Percentiles rank a stretch among this genome's conserved stretches.
Conservation (phyloP, 495 filamentous ascomycete species). For the Penicillium crystallinum region DNA sequence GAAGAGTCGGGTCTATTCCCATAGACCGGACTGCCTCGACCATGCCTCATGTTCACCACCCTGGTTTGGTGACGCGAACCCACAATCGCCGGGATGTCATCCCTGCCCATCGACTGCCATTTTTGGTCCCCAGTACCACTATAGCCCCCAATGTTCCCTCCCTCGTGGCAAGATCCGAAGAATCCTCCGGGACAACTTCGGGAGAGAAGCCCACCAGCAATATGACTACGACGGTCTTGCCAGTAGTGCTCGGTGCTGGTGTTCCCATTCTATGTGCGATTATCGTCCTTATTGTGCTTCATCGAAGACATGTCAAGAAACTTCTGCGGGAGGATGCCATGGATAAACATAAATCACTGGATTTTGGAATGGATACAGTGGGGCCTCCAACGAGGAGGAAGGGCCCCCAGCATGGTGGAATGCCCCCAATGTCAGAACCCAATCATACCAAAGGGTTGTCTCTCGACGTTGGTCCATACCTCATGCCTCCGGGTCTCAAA, state of each 20-base stretch:
- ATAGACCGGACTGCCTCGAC: slow-evolving; percentile 9
- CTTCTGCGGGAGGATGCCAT: slow-evolving; percentile 73
- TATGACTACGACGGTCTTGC: slow-evolving; percentile 56
- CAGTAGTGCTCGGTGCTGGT: slow-evolving; percentile 75
- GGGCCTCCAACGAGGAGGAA: slow-evolving; percentile 40
- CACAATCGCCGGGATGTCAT: slow-evolving; percentile 27
- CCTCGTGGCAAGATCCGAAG: slow-evolving; percentile 26
- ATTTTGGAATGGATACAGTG: slow-evolving; percentile 73
- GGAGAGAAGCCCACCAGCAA: slow-evolving; percentile 45
- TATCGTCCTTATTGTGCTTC: slow-evolving; percentile 66
- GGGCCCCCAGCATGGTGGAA: slow-evolving; percentile 21
- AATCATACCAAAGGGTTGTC: slow-evolving; percentile 69
- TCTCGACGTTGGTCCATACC: slow-evolving; percentile 72
- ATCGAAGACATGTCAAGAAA: slow-evolving; percentile 68
- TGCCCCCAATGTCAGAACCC: slow-evolving; percentile 22
- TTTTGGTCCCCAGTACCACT: slow-evolving; percentile 14
- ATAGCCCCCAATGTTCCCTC: slow-evolving; percentile 15
- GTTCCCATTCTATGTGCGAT: slow-evolving; percentile 70
- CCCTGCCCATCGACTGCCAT: slow-evolving; percentile 23
- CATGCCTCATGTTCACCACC: slow-evolving; percentile 34
- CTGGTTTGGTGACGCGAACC: slow-evolving; percentile 20
- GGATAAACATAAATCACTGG: slow-evolving; percentile 87
- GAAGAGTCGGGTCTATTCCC: not conserved
- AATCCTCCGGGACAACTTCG: slow-evolving; percentile 8
- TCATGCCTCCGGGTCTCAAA: slow-evolving; percentile 76